Base-by-base conservation (phyloP, 305 asterid species). In the Fraxinus floribunda region DNA sequence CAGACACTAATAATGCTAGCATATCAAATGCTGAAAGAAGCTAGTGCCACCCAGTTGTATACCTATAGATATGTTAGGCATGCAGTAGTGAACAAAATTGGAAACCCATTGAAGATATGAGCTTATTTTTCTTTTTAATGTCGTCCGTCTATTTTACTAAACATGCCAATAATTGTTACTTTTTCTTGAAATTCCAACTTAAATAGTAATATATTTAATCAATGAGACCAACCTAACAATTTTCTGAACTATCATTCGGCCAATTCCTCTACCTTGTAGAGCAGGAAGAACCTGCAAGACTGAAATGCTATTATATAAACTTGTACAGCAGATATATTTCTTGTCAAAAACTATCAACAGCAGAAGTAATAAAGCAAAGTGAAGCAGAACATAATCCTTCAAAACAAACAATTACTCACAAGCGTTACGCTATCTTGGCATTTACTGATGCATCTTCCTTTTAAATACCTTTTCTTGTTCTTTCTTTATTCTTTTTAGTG, bases 201-300 rank as follows among this genome's bases (percentile, higher is more conserved):
- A 72, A 16, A 0, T 72, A 35, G 10, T n/a, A 80, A 70, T 60
- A 38, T 66, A 11, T 26, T 70, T 30, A 78, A 36, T 57, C 73
- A 75, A 11, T 52, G 41, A 35, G 34, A 85, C 89, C 82, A 73
- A 95, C 98, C 98, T 94, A 78, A 90, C 11, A 77, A 94, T 91
- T 84, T 85, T 88, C 76, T 87, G 88, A 83, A 94, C 91, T 64
- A 95, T 94, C 91, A 15, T 90, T 88, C 91, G 84, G 78, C 97
- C 97, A 32, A 95, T 92, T 83, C 97, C 98, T 81, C 91, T 87
- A 36, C 92, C 81, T 52, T 81, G 93, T 62, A 91, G 89, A 82
- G 78, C 85, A 79, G 99, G 98, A 71, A 86, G 89, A 83, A 95
- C 98, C 97, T 95, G 91, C 81, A 92, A 84, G 46, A 84, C 79